Conservation (phyloP, 2,329 filamentous ascomycete genomes). For the Magnaporthiopsis rhizophila region DNA sequence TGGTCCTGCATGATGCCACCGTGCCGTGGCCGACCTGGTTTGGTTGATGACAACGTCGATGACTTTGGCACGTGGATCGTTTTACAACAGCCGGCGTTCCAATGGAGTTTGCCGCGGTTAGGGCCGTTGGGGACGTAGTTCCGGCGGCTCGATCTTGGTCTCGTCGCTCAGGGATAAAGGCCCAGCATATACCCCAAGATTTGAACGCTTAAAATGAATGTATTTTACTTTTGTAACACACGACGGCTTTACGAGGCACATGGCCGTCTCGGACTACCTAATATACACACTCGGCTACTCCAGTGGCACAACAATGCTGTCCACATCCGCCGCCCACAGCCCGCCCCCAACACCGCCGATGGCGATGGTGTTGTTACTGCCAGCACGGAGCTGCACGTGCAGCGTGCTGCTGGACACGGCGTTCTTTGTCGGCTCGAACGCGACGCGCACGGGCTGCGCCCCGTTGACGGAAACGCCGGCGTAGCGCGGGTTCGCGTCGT, state of each 20-base stretch:
- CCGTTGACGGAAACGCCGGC: conserved; percentile 51
- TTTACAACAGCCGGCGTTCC: conserved; percentile 17
- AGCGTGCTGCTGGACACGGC: conserved; percentile 37
- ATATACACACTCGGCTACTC: background rate
- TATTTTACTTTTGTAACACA: no score
- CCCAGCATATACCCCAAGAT: no score
- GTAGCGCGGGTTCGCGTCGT: conserved; percentile 42
- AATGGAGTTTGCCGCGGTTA: conserved; percentile 26
- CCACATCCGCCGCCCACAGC: conserved; percentile 41
- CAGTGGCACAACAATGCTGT: conserved; percentile 44
- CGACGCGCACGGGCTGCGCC: conserved; percentile 33
- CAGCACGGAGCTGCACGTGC: conserved; percentile 37
- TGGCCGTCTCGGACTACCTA: no score
- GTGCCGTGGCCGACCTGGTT: conserved; percentile 22
- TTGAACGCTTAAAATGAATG: no score
- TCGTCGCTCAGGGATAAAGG: conserved; percentile 33
- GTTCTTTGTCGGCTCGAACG: conserved; percentile 45
- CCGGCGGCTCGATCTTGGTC: conserved; percentile 28
- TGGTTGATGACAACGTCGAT: conserved; percentile 27
- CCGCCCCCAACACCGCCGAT: conserved; percentile 31
- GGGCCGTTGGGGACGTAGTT: conserved; percentile 37
- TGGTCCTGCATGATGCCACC: conserved; percentile 35
- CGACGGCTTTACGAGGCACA: no score
- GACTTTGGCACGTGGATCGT: conserved; percentile 18
- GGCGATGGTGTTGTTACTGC: conserved; percentile 38